Percentiles rank a stretch among this genome's conserved stretches.
Conservation (phyloP, 2,329 filamentous ascomycete genomes). For the Arthroderma sp. region DNA sequence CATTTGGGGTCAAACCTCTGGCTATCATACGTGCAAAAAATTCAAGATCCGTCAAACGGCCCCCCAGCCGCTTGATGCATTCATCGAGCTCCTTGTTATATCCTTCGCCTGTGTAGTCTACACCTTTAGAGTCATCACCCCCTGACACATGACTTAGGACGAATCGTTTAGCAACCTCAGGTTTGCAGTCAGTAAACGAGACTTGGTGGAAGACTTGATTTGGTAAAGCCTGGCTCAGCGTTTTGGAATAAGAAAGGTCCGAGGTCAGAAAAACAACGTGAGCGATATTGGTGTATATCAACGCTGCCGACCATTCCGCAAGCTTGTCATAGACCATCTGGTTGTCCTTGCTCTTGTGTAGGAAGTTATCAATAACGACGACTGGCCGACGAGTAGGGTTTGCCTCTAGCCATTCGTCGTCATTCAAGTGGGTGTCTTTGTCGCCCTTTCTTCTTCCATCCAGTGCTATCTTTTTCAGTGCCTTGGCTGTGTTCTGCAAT, state of each 20-base stretch:
- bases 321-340: conserved; percentile 61
- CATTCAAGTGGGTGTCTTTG: conserved; percentile 57
- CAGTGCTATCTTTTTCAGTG: conserved; percentile 66
- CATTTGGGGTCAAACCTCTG: conserved; percentile 67
- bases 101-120: conserved; percentile 23
- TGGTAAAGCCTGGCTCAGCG: conserved; percentile 72
- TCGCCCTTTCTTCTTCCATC: conserved; percentile 58
- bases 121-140: conserved; percentile 26
- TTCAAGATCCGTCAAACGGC: conserved; percentile 88
- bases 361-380: conserved; percentile 82
- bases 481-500: conserved; percentile 66
- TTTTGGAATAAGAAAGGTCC: conserved; percentile 79
- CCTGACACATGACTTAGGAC: conserved; percentile 61
- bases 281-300: conserved; percentile 78
- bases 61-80: conserved; percentile 72
- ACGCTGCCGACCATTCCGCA: conserved; percentile 75
- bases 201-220: conserved; percentile 84
- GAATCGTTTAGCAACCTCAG: conserved; percentile 76
- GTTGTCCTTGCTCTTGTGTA: conserved; percentile 62
- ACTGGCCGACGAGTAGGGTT: conserved; percentile 75
- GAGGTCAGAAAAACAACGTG: conserved; percentile 92
- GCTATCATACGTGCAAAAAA: conserved; percentile 84
- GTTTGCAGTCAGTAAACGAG: conserved; percentile 72
- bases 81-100: conserved; percentile 63
- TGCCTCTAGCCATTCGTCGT: conserved; percentile 80